These are phyloP conservation scores for Oryza glumipatula DNA, from an alignment of 176 grass and related monocot species.

Conservation along the genomic window DNA sequence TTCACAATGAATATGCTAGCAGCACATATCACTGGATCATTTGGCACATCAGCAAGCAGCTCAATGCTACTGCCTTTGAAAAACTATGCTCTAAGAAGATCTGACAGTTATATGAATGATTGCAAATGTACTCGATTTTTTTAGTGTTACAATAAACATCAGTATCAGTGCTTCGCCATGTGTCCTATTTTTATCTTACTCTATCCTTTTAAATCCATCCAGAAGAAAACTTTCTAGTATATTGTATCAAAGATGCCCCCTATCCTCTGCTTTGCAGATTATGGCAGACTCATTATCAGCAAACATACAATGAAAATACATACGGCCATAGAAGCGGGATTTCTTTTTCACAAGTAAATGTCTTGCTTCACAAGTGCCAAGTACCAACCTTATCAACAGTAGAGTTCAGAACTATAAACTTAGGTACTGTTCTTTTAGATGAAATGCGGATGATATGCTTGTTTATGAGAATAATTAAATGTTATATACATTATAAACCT, in stretches of 20 bases:
- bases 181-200: not conserved
- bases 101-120: not conserved
- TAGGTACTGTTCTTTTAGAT: too few species aligned
- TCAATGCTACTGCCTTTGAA: not conserved
- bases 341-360: not conserved
- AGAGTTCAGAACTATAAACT: constrained; percentile 4
- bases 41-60: not conserved
- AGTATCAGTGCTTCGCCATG: not conserved
- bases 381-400: not conserved
- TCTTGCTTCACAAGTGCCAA: not conserved
- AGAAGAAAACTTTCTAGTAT: not conserved
- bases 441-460: too few species aligned
- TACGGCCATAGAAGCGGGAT: not conserved
- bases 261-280: not conserved
- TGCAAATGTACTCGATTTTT: not conserved
- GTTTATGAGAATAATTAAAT: too few species aligned
- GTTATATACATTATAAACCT: too few species aligned
- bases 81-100: not conserved
- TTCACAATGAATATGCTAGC: not conserved
- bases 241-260: not conserved
- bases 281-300: not conserved
- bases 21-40: not conserved
- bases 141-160: not conserved
- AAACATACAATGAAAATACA: not conserved
- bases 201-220: not conserved